Percentiles rank a stretch among this genome's conserved stretches.
phyloP scores from a whole-genome alignment of 2,329 filamentous ascomycete species.

The Lecanicillium sp. region DNA sequence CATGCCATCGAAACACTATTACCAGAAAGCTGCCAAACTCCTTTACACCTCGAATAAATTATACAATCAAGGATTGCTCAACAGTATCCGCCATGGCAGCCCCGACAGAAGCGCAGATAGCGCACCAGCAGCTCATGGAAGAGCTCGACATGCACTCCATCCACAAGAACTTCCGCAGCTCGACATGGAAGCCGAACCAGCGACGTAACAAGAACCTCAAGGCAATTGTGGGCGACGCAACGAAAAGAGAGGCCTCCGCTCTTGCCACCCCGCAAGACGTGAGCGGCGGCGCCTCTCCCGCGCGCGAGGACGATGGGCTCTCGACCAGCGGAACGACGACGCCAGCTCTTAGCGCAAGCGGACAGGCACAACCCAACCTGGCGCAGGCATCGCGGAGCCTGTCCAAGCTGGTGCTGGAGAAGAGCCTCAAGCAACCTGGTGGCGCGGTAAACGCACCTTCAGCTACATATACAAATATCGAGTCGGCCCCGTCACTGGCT shows the following conservation, averaged over 20 bases:
- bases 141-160: conserved; percentile 83
- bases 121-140: conserved; percentile 81
- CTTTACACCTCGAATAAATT: background rate
- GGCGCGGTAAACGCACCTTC: conserved; percentile 45
- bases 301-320: conserved; percentile 38
- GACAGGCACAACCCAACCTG: conserved; percentile 56
- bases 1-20: background rate
- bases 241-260: conserved; percentile 81
- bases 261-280: conserved; percentile 69
- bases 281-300: conserved; percentile 67
- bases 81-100: conserved; percentile 52
- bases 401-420: conserved; percentile 82
- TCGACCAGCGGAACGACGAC: conserved; percentile 53
- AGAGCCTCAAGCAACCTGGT: conserved; percentile 47
- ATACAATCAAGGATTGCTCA: conserved; percentile 11
- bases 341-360: conserved; percentile 34
- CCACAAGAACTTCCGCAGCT: conserved; percentile 84
- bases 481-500: conserved; percentile 81
- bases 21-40: background rate
- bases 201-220: conserved; percentile 99
- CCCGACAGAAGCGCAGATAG: conserved; percentile 65
- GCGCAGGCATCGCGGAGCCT: conserved; percentile 83
- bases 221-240: conserved; percentile 84
- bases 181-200: conserved; percentile 83
- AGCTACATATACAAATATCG: conserved; percentile 93